Base-by-base conservation (phyloP, 2,329 filamentous ascomycete species). In the Drechmeria coniospora region DNA sequence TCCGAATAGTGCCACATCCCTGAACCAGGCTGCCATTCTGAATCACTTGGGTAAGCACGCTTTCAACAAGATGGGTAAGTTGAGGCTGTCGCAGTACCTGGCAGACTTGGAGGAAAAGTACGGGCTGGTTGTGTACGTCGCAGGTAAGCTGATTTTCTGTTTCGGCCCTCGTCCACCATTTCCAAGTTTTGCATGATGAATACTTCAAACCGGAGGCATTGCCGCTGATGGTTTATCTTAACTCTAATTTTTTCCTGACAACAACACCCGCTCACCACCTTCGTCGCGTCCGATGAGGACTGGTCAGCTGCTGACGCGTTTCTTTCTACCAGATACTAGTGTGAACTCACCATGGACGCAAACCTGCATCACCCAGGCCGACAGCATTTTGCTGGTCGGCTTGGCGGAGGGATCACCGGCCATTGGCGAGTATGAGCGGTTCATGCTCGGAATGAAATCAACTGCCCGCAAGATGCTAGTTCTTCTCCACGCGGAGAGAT, bases 311-410 rank as follows among this genome's bases (percentile, higher is more conserved):
- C 51, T 58, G 45, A 54, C 36, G 33, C 29, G n/a, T 17, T 13
- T 13, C 7, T 15, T 20, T 18, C n/a, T n/a, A n/a, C n/a, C 27
- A 77, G 90, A 98, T 51, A 98, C 92, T 4, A 93, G 76, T 34
- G 90, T 95, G 42, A 95, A 93, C 43, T 83, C 92, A 2, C 86
- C 87, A 1, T 98, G 90, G 90, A 98, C 92, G 1, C 84, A 94
- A 45, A 95, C 90, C 0, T 98, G 92, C 49, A 94, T 98, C 38
- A 79, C 79, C 11, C 90, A 98, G 53, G 90, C 90, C 2, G 90
- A 98, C 53, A 94, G 86, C 40, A 94, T 98, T 37, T 64, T 98
- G 6, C 64, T 98, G 7, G 83, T 98, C 16, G 90, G 84, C 1
- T 58, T 95, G 10, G 90, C 86, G 1, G 90, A 95, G 47, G 78